Base-by-base conservation (phyloP, 495 filamentous ascomycete species). In the Physcia stellaris region DNA sequence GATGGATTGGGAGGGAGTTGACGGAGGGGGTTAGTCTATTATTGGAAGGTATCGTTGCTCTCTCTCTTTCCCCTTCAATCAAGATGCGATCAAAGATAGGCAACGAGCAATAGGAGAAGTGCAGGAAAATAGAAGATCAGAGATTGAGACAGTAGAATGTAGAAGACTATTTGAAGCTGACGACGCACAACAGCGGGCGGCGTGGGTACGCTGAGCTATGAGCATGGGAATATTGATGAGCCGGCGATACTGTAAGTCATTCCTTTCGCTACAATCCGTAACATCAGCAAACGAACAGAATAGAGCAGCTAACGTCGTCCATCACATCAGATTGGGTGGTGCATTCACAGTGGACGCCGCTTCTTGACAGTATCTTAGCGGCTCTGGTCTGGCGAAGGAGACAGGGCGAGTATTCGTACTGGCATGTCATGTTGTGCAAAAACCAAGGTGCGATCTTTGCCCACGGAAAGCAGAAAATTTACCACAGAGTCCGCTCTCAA, bases 201-300 rank as follows among this genome's bases (percentile, higher is more conserved):
- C 50, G 81, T 94, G 4, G 86, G 80, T 0, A 83, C 82, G 1
- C 57, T 94, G 48, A 77, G 76, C 47, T 84, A 84, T 52, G 77
- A 80, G 40, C 79, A 83, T 43, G 57, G 70, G 41, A 75, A 60
- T 42, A 67, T 83, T 33, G 57, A 81, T 5, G 77, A 84, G 44
- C 79, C 79, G 17, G 79, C 77, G 0, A 67, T 83, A n/a, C 59
- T 81, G 40, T 51, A 33, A 40, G 49, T 43, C 5, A 1, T 26
- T 17, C 28, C 11, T n/a, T 31, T n/a, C n/a, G n/a, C n/a, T n/a
- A n/a, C n/a, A n/a, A n/a, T n/a, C n/a, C n/a, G n/a, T n/a, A n/a
- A n/a, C n/a, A n/a, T n/a, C n/a, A n/a, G n/a, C n/a, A n/a, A n/a
- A n/a, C n/a, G n/a, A n/a, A n/a, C n/a, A n/a, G n/a, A n/a, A n/a